Evolutionary conservation across 768 basidiomycete species (phyloP), one percentile per base, ranked within the genome.

Genomic region (Lepiota venenata): DNA sequence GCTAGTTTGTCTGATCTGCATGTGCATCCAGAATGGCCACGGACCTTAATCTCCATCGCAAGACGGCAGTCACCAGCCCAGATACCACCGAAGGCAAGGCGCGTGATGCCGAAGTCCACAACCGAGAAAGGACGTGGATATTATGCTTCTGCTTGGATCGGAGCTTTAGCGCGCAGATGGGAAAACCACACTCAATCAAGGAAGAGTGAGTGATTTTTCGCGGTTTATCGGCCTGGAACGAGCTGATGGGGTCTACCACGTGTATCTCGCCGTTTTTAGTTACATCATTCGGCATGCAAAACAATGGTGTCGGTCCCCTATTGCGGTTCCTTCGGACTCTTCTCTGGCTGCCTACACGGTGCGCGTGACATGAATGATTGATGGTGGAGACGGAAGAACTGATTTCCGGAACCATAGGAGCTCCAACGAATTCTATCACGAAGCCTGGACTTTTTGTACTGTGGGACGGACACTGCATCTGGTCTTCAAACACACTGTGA

Each of bases 61-160:
- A 96, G 66, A 88, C 88, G 7, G 74, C 77, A 1, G 68, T 78
- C 39, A 70, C 73, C 18, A 82, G 76, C 58, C 75, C 78, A 20
- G 87, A 92, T 56, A 85, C 87, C 1, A 75, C 85, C n/a, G 93
- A 95, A 64, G 90, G 86, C 32, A 81, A 79, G 50, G 82, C 86
- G 20, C 83, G 89, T 50, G 92, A 91, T 63, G 69, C 79, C 55
- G 91, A 98, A 72, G 85, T 97, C 11, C 87, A 91, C 70, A 99
- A 98, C 67, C 83, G 97, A 42, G 95, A 98, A 70, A 75, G 97
- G 45, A 93, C 93, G 8, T 99, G 97, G 97, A 74, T 97, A 47
- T 69, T 93, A 56, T 93, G 91, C 63, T 94, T 85, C 67, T 81
- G 80, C 53, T 77, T 97, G 32, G 95, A 98, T 66, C 79, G 93